A percentile compares a stretch with the other conserved stretches of the same genome.
Conservation (phyloP, 2,329 filamentous ascomycete genomes). For the Talaromyces pinophilus region DNA sequence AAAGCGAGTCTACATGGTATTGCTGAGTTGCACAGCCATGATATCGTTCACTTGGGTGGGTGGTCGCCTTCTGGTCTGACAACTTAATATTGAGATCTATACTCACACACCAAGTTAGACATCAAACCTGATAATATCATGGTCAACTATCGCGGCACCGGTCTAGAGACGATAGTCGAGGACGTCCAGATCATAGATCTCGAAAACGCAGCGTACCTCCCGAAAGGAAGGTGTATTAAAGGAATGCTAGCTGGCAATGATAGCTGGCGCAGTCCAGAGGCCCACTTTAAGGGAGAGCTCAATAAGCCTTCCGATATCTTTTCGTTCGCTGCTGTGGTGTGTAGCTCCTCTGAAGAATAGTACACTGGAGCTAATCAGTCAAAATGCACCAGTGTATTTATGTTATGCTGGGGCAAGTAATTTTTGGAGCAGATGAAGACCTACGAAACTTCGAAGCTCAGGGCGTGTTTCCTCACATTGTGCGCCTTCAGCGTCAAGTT, state of each 20-base stretch:
- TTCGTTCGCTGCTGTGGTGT: neutral
- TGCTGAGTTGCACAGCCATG: neutral
- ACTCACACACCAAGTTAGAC: too few species aligned
- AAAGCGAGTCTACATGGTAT: neutral
- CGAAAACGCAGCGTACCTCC: constrained; percentile 1
- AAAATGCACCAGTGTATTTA: neutral
- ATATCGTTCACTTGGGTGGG: neutral
- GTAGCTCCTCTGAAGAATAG: too few species aligned
- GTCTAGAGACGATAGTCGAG: neutral
- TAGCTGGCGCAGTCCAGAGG: neutral
- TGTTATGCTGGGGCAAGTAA: neutral
- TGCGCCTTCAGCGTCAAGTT: neutral
- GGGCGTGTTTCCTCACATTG: neutral
- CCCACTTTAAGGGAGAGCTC: neutral
- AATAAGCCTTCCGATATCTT: constrained; percentile 1
- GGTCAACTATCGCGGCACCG: neutral
- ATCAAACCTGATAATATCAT: neutral
- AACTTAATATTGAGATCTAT: too few species aligned
- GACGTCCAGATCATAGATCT: neutral
- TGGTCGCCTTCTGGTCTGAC: too few species aligned
- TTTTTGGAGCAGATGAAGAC: neutral
- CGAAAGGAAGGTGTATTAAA: constrained; percentile 10
- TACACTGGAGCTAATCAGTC: too few species aligned
- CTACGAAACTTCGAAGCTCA: neutral
- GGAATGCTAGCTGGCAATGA: constrained; percentile 7